Conservation (phyloP, 2,329 filamentous ascomycete species). For the Alternaria tenuissima region DNA sequence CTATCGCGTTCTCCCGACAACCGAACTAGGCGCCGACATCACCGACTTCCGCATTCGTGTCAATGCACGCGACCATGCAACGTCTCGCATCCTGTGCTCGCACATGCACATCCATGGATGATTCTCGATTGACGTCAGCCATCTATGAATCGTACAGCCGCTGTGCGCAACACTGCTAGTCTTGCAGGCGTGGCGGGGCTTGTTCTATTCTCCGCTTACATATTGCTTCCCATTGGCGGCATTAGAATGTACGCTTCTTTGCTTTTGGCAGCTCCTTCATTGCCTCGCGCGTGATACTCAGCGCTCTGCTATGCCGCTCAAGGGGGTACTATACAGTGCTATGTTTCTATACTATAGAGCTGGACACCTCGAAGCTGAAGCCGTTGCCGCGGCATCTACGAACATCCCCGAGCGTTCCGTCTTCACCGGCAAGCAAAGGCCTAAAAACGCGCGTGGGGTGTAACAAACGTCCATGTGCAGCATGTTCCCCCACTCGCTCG, state of each 20-base stretch:
- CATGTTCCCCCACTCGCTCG: constrained; percentile 26
- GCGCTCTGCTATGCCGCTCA: background rate
- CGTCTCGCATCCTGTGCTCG: constrained; percentile 1
- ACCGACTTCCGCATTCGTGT: constrained; percentile 21
- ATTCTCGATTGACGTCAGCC: constrained; percentile 17
- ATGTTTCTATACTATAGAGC: background rate
- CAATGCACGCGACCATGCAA: constrained; percentile 11
- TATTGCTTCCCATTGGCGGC: constrained; percentile 10
- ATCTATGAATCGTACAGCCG: constrained; percentile 10
- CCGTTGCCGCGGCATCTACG: constrained; percentile 5
- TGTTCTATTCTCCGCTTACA: constrained; percentile 8
- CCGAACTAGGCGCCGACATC: constrained; percentile 13
- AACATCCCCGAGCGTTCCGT: constrained; percentile 8
- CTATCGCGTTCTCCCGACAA: constrained; percentile 27
- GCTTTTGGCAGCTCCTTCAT: constrained; percentile 21
- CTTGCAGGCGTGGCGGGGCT: constrained; percentile 14
- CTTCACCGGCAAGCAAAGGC: constrained; percentile 20
- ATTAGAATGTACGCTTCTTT: constrained; percentile 14
- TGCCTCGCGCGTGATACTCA: background rate
- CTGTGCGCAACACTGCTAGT: constrained; percentile 6
- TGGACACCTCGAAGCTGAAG: background rate
- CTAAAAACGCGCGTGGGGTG: constrained; percentile 5
- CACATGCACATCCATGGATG: background rate
- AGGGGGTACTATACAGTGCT: background rate
- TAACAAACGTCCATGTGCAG: constrained; percentile 22